Conservation (phyloP, 2,329 filamentous ascomycete genomes). For the Colletotrichum lupini region DNA sequence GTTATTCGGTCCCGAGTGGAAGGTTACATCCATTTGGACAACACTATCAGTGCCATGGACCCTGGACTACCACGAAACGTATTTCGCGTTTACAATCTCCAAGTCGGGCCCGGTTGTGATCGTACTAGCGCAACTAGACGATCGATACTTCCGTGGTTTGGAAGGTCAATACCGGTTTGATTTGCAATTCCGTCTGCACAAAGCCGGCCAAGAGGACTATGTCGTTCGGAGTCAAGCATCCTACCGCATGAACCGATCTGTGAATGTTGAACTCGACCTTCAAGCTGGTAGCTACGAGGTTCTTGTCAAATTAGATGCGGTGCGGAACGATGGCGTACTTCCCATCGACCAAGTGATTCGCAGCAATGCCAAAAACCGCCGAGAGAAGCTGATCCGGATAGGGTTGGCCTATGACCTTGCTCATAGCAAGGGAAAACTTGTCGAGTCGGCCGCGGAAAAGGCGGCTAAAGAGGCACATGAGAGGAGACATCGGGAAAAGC, state of each 20-base stretch:
- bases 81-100: constrained; percentile 63
- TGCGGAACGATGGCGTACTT: constrained; percentile 60
- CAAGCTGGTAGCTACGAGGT: constrained; percentile 81
- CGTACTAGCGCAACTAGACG: constrained; percentile 67
- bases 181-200: constrained; percentile 66
- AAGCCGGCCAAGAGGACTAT: constrained; percentile 60
- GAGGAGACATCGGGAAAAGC: constrained; percentile 53
- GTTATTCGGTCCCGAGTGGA: constrained; percentile 64
- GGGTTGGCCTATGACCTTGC: constrained; percentile 78
- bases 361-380: constrained; percentile 67
- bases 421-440: constrained; percentile 70
- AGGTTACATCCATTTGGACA: constrained; percentile 59
- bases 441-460: constrained; percentile 61
- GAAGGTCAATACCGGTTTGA: constrained; percentile 67
- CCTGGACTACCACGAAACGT: constrained; percentile 63
- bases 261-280: constrained; percentile 81
- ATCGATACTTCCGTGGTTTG: constrained; percentile 67
- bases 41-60: constrained; percentile 67
- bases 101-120: constrained; percentile 63
- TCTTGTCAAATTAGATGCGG: constrained; percentile 78
- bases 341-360: constrained; percentile 76
- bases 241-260: constrained; percentile 75
- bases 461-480: constrained; percentile 57
- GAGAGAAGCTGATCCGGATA: constrained; percentile 80
- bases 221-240: constrained; percentile 64